A percentile compares a stretch with the other conserved stretches of the same genome.
phyloP scores from a whole-genome alignment of 2,329 filamentous ascomycete species.

The Coniochaeta sp. region DNA sequence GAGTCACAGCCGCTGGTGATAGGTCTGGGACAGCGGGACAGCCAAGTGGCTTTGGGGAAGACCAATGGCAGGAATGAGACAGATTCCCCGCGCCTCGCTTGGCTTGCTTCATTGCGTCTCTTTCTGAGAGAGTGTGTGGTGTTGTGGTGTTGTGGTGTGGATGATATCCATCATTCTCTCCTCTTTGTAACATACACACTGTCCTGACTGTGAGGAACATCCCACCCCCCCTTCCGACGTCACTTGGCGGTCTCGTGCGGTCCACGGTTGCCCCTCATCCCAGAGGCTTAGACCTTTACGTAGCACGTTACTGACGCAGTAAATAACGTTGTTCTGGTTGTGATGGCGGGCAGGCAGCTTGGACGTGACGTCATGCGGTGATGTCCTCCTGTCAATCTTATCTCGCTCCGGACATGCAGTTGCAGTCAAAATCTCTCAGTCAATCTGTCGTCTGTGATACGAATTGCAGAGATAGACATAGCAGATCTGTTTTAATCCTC shows the following conservation, averaged over 20 bases:
- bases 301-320: not conserved
- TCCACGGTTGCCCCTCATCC: not conserved
- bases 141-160: not conserved
- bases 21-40: not conserved
- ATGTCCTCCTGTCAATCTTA: not conserved
- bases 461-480: not conserved
- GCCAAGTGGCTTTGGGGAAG: not conserved
- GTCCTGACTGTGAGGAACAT: not conserved
- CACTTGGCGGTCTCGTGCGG: slow-evolving; percentile 1
- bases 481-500: not conserved
- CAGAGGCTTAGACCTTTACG: not conserved
- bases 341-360: not conserved
- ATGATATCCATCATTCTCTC: not conserved
- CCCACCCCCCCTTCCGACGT: not conserved
- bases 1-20: not conserved
- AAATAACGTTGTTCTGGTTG: too few relatives aligned
- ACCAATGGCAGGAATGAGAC: not conserved
- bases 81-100: not conserved
- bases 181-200: too few relatives aligned
- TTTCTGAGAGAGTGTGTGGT: not conserved
- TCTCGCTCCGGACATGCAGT: not conserved
- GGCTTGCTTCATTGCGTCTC: too few relatives aligned
- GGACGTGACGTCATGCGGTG: not conserved
- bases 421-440: too few relatives aligned
- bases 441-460: too few relatives aligned